These are phyloP conservation scores for Protostelium mycophagum DNA, from an alignment of 78 protist genomes.

Conservation along the genomic window DNA sequence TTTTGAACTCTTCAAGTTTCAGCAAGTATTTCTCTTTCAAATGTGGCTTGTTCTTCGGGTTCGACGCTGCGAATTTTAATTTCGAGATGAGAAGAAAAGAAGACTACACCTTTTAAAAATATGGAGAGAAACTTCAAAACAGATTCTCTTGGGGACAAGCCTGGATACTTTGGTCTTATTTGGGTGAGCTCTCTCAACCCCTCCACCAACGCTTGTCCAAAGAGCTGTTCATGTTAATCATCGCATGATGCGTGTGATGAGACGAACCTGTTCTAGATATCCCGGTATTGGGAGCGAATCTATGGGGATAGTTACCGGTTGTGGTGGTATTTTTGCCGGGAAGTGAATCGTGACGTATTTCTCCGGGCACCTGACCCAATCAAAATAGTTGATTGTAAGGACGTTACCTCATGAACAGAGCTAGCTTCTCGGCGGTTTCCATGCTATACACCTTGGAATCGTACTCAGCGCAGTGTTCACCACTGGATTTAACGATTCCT, in stretches of 20 bases:
- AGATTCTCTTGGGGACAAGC: neutral
- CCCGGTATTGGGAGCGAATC: neutral
- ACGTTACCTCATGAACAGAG: neutral
- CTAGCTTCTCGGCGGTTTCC: neutral
- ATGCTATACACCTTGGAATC: neutral
- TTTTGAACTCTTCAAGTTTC: neutral
- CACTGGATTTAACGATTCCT: neutral
- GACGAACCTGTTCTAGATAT: neutral
- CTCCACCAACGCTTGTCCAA: neutral
- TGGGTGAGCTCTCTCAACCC: neutral
- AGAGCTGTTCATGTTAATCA: neutral
- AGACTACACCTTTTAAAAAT: neutral
- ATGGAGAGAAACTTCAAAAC: neutral
- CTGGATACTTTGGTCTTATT: neutral
- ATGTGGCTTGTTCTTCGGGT: neutral
- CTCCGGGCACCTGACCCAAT: neutral
- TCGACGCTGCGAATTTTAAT: neutral
- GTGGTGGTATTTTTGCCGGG: neutral
- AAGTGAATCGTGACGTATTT: neutral
- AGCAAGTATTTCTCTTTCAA: neutral
- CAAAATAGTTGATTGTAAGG: neutral
- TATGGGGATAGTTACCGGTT: neutral
- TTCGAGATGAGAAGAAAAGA: neutral
- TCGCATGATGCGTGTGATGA: neutral
- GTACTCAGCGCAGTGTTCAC: neutral